Evolutionary conservation across 805 yeast genomes (phyloP).

Genomic region (Candida caryicola): DNA sequence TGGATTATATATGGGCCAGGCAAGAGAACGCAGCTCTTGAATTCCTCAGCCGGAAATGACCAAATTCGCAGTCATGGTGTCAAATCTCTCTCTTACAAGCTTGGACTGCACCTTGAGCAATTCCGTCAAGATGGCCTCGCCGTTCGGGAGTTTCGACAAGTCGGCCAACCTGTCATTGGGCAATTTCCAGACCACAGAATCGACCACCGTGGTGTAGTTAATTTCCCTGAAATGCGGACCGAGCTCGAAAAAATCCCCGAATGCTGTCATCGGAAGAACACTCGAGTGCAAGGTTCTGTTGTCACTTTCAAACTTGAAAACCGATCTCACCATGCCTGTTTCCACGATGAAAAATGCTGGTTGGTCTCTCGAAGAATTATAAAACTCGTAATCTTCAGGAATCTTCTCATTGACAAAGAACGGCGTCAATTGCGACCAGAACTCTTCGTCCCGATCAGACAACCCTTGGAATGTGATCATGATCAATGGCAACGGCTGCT

Average conservation of each 20-base stretch:
- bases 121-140: constrained; percentile 60
- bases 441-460: constrained; percentile 43
- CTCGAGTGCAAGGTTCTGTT: constrained; percentile 35
- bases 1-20: too few relatives aligned
- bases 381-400: constrained; percentile 44
- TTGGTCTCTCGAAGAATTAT: constrained; percentile 41
- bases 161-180: constrained; percentile 43
- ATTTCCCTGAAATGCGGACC: constrained; percentile 42
- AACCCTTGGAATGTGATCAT: constrained; percentile 64
- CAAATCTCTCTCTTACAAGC: constrained; percentile 67
- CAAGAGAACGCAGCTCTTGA: too few relatives aligned
- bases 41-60: constrained; percentile 56
- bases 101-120: constrained; percentile 58
- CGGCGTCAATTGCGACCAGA: constrained; percentile 65
- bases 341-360: constrained; percentile 61
- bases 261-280: constrained; percentile 70
- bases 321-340: constrained; percentile 39
- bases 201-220: constrained; percentile 54
- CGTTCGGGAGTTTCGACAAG: constrained; percentile 43
- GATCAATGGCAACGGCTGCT: constrained; percentile 62
- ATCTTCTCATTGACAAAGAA: constrained; percentile 50
- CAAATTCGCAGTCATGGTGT: constrained; percentile 72
- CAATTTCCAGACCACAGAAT: constrained; percentile 68
- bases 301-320: constrained; percentile 38
- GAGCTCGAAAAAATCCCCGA: constrained; percentile 53